Evolutionary conservation across 2,329 filamentous ascomycete species (phyloP), one percentile per base, ranked within the genome.

Genomic region (Fusarium xyrophilum): DNA sequence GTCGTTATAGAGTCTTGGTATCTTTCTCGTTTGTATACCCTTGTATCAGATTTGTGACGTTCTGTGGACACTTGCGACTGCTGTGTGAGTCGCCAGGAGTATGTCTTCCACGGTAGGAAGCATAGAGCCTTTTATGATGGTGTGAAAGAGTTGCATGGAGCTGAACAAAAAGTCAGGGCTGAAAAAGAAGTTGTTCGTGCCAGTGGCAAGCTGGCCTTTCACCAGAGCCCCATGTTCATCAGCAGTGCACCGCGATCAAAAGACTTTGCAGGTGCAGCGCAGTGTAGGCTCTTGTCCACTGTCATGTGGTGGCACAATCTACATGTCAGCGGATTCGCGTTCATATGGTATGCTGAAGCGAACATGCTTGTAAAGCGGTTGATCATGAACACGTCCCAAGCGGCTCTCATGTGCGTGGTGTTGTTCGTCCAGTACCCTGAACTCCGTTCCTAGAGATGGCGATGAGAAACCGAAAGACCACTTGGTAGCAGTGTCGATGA

Each of bases 61-160:
- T n/a, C 19, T 38, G 35, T 8, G 19, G 35, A n/a, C 7, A 38
- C 7, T n/a, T 38, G 35, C 5, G 19, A 9, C 35, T 38, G 8
- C 35, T 38, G 12, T 38, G 5, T n/a, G 12, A 9, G 23, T 25
- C 6, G 23, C 23, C 23, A 11, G 1, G 17, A 35, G 17, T 35
- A 2, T 19, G 17, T 11, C 17, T 19, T 19, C 6, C 3, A 19
- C 10, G 17, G 33, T 4, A 19, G 17, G 33, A 35, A 11, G 12
- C 17, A 7, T 1, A 35, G 0, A 12, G 3, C 3, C 5, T 30
- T 15, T 17, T 46, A 21, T 30, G 27, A 30, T 11, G 14, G 0
- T 6, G 2, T 30, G 14, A 17, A 5, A 21, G 14, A 5, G 25
- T 5, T 30, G 19, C 1, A 4, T 8, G 14, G 2, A 7, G 15